These are phyloP conservation scores for Arthrocladium fulminans DNA, from an alignment of 2,329 filamentous ascomycete species.

Conservation along the genomic window DNA sequence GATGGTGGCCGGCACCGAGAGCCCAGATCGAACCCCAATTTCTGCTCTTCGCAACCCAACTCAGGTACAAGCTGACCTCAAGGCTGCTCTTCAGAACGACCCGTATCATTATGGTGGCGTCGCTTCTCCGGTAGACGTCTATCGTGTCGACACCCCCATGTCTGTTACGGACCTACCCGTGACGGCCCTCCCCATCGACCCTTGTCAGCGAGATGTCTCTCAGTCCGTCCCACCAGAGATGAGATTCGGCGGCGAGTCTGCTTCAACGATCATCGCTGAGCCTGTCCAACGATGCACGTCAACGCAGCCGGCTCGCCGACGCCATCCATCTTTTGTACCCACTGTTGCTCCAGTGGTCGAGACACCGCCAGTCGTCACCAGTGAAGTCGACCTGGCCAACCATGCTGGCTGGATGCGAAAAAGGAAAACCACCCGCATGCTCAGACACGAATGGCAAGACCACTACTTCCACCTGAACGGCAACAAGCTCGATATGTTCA, in stretches of 20 bases:
- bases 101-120: conserved; percentile 25
- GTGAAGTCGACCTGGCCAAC: conserved; percentile 29
- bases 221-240: conserved; percentile 93
- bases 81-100: conserved; percentile 44
- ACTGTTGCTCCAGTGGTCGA: conserved; percentile 19
- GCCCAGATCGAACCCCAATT: conserved; percentile 25
- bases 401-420: conserved; percentile 91
- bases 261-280: conserved; percentile 27
- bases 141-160: conserved; percentile 75
- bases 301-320: conserved; percentile 24
- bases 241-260: conserved; percentile 53
- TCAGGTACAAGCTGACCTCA: conserved; percentile 19
- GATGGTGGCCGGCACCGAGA: conserved; percentile 23
- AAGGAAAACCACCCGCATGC: conserved; percentile 77
- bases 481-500: conserved; percentile 47
- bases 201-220: conserved; percentile 67
- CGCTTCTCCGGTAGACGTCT: conserved; percentile 51
- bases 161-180: conserved; percentile 85
- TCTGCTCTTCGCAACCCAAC: conserved; percentile 24
- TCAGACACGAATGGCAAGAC: conserved; percentile 89
- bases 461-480: conserved; percentile 80
- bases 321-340: conserved; percentile 19
- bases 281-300: conserved; percentile 40
- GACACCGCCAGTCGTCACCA: conserved; percentile 12
- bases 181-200: conserved; percentile 61